These are phyloP conservation scores for Brassica balearica DNA, from an alignment of 441 rosid species.

Conservation along the genomic window DNA sequence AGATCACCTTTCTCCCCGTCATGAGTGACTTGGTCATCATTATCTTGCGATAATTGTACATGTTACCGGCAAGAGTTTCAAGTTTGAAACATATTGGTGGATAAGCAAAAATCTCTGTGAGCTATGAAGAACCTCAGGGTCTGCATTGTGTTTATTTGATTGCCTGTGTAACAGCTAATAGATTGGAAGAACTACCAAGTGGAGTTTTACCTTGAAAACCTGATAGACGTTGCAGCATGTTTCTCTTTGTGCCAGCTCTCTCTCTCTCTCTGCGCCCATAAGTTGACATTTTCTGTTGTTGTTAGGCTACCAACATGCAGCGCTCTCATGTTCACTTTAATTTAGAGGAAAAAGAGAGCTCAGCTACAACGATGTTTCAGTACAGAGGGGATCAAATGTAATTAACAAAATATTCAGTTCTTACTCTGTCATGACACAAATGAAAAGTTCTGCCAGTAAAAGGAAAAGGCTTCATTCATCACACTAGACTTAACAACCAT, in stretches of 20 bases:
- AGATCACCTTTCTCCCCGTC: background rate
- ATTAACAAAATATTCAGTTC: background rate
- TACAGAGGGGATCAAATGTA: background rate
- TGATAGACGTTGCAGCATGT: too few species aligned
- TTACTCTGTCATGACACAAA: background rate
- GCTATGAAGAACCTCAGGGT: constrained; percentile 17
- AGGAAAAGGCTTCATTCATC: constrained; percentile 11
- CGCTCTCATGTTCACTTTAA: background rate
- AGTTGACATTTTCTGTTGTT: constrained; percentile 2
- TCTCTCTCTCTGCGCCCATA: too few species aligned
- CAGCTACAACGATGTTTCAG: background rate
- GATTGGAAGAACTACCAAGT: constrained; percentile 5
- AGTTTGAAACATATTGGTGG: constrained; percentile 16
- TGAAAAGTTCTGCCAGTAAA: background rate
- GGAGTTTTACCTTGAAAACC: too few species aligned
- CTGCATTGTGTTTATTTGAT: constrained; percentile 16
- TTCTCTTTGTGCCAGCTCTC: too few species aligned
- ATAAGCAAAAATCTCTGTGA: constrained; percentile 14
- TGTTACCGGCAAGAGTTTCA: constrained; percentile 19
- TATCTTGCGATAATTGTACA: constrained; percentile 22
- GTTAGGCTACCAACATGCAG: too few species aligned
- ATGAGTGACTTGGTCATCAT: background rate
- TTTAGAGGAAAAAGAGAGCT: background rate
- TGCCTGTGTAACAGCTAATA: constrained; percentile 7
- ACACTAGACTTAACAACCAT: background rate